Percentiles rank a stretch among this genome's conserved stretches.
Evolutionary conservation across 345 rosid genomes (phyloP).

Genomic region (Sonneratia alba): DNA sequence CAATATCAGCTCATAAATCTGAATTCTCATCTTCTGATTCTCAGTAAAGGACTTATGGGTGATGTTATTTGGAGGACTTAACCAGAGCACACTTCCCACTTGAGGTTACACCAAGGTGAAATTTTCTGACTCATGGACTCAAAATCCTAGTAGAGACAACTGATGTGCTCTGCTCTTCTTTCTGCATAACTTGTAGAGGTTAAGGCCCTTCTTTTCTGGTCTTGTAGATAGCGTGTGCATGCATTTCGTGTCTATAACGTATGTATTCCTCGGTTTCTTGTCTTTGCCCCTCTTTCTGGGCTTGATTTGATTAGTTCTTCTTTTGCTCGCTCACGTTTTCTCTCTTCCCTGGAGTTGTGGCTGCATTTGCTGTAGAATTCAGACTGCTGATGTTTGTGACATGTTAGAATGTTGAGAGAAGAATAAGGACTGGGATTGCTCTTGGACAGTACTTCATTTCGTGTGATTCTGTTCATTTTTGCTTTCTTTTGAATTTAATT

Average conservation of each 20-base stretch:
- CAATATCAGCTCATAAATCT: background rate
- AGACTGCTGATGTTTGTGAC: constrained; percentile 5
- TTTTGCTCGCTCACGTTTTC: background rate
- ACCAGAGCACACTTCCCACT: background rate
- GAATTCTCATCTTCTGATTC: no score
- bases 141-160: background rate
- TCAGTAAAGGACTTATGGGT: background rate
- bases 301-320: constrained; percentile 1
- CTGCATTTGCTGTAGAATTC: background rate
- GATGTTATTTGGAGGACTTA: background rate
- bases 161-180: background rate
- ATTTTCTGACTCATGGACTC: background rate
- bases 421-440: background rate
- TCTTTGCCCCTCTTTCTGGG: background rate
- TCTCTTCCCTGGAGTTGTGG: background rate
- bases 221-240: constrained; percentile 2
- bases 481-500: background rate
- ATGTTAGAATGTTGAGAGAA: background rate
- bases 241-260: background rate
- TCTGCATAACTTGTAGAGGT: background rate
- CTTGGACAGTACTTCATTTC: background rate
- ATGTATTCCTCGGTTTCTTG: background rate
- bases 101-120: background rate
- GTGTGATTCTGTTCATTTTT: background rate
- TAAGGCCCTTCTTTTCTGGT: background rate